These are phyloP conservation scores for Backusella macrospora DNA, from an alignment of 192 early-diverging fungal genomes.

Conservation along the genomic window DNA sequence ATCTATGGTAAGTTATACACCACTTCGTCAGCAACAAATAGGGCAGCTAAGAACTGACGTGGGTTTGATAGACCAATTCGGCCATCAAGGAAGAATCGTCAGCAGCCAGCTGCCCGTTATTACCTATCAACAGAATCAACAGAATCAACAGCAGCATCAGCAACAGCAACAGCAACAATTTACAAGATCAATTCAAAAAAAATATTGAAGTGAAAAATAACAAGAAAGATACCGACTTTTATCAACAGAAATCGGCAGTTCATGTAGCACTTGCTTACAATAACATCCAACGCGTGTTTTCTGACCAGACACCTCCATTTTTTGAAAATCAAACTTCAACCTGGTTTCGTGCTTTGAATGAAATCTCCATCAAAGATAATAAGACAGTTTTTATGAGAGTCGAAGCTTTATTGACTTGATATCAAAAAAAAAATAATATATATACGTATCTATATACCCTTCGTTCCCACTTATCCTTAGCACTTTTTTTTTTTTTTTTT, in stretches of 20 bases:
- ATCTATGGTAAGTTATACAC: conserved; percentile 2
- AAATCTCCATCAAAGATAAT: conserved; percentile 1
- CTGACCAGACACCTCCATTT: not conserved
- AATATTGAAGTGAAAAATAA: not conserved
- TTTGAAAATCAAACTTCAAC: not conserved
- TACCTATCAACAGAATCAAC: not conserved
- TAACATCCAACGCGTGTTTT: not conserved
- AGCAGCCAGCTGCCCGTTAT: not conserved
- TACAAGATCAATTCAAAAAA: not conserved
- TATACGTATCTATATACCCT: too few relatives aligned
- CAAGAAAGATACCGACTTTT: not conserved
- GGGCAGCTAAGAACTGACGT: conserved; percentile 16
- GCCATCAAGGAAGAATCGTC: conserved; percentile 14
- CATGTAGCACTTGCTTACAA: not conserved
- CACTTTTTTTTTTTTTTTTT: too few relatives aligned
- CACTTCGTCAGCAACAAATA: not conserved
- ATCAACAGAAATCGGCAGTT: not conserved
- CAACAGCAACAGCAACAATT: not conserved
- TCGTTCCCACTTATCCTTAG: too few relatives aligned
- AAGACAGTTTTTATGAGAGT: not conserved
- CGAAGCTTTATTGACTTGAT: conserved; percentile 5
- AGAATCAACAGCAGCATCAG: not conserved
- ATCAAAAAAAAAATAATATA: not conserved
- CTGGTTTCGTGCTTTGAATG: conserved; percentile 14
- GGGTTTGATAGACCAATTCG: conserved; percentile 12